These are phyloP conservation scores for Lachnellula suecica DNA, from an alignment of 2,329 filamentous ascomycete species.

Conservation along the genomic window DNA sequence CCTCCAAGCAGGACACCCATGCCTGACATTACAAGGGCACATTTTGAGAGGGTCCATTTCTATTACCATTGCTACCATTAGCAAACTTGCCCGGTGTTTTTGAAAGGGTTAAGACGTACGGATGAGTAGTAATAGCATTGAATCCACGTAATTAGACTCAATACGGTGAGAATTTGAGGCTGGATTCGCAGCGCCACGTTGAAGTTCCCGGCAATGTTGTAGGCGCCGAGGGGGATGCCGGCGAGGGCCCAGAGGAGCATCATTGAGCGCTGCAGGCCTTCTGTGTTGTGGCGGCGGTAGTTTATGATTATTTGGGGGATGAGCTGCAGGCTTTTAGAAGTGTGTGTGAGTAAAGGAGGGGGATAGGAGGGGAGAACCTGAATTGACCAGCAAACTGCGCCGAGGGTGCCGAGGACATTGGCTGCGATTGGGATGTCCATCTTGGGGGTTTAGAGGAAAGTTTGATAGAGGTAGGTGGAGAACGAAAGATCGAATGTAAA, in stretches of 20 bases:
- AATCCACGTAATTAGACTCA: conserved; percentile 35
- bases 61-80: conserved; percentile 24
- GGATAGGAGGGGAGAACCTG: conserved; percentile 41
- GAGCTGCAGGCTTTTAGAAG: no score
- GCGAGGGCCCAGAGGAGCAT: conserved; percentile 72
- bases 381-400: conserved; percentile 66
- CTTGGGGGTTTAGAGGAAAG: background rate
- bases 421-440: conserved; percentile 57
- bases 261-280: conserved; percentile 66
- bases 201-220: conserved; percentile 31
- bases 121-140: conserved; percentile 44
- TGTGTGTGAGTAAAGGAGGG: no score
- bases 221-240: conserved; percentile 61
- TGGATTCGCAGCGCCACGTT: conserved; percentile 34
- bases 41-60: conserved; percentile 52
- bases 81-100: no score
- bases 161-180: conserved; percentile 33
- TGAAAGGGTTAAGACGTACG: conserved; percentile 25
- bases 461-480: no score
- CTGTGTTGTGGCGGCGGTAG: conserved; percentile 63
- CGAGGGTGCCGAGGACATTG: conserved; percentile 58
- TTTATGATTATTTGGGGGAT: conserved; percentile 71
- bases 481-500: no score
- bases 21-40: conserved; percentile 46
- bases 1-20: conserved; percentile 58